Conservation (phyloP, 2,329 filamentous ascomycete species). For the Cercospora sp. region DNA sequence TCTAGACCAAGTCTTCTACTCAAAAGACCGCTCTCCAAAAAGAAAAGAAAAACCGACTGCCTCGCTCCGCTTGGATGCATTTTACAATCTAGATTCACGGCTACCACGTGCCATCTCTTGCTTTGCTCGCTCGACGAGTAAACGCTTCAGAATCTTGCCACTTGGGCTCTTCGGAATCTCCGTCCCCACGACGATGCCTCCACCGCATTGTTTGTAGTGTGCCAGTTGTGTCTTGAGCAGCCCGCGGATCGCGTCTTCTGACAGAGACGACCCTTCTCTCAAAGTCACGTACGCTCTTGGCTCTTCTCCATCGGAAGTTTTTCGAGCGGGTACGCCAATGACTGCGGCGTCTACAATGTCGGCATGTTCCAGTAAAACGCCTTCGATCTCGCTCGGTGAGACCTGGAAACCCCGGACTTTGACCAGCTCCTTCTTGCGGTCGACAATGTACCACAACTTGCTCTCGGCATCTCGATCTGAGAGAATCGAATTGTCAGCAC, state of each 20-base stretch:
- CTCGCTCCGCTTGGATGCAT: not conserved
- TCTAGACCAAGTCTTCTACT: not conserved
- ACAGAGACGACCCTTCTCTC: slow-evolving; percentile 29
- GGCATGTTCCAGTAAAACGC: slow-evolving; percentile 49
- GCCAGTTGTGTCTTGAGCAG: slow-evolving; percentile 37
- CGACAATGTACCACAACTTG: slow-evolving; percentile 56
- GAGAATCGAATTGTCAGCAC: not conserved
- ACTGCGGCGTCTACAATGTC: slow-evolving; percentile 51
- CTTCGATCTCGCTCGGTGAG: slow-evolving; percentile 52
- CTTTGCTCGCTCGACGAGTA: not conserved
- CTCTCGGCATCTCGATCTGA: slow-evolving; percentile 34
- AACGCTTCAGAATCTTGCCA: not conserved
- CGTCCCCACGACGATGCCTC: slow-evolving; percentile 41
- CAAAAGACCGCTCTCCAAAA: not conserved
- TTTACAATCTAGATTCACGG: not conserved
- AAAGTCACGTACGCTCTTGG: slow-evolving; percentile 34
- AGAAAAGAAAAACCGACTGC: not conserved
- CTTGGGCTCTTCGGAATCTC: not conserved
- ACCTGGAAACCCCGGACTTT: slow-evolving; percentile 58
- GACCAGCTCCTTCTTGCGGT: slow-evolving; percentile 55
- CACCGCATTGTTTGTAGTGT: slow-evolving; percentile 49
- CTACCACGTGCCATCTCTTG: not conserved
- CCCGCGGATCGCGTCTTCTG: slow-evolving; percentile 40
- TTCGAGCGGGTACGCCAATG: slow-evolving; percentile 43
- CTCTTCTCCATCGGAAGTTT: slow-evolving; percentile 27